A percentile compares a stretch with the other conserved stretches of the same genome.
Conservation (phyloP, 257 asterid genomes). For the Solanum peruvianum region DNA sequence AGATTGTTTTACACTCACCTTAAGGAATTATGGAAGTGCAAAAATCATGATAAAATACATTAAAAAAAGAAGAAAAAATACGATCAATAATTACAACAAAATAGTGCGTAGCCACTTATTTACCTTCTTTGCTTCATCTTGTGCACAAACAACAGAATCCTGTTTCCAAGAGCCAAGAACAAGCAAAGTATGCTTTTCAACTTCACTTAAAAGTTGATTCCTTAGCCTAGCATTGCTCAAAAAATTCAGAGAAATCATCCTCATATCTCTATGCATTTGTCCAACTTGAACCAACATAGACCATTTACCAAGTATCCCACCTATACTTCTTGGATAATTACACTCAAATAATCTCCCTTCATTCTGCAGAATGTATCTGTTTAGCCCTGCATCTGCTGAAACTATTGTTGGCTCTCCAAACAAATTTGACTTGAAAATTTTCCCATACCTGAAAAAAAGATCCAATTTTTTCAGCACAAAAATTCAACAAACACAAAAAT, state of each 20-base stretch:
- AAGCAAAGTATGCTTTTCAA: conserved; percentile 64
- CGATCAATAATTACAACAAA: neutral
- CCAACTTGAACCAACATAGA: conserved; percentile 91
- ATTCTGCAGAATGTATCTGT: conserved; percentile 59
- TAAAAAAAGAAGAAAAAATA: neutral
- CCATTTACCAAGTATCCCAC: conserved; percentile 95
- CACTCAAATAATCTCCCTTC: conserved; percentile 70
- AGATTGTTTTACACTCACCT: neutral
- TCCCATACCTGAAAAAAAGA: conserved; percentile 49
- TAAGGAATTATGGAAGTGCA: neutral
- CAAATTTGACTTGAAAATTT: conserved; percentile 72
- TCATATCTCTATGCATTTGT: conserved; percentile 89
- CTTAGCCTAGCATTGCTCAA: conserved; percentile 65
- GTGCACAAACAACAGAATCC: conserved; percentile 48
- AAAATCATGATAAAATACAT: neutral
- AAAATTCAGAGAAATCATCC: conserved; percentile 72
- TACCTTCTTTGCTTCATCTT: conserved; percentile 91
- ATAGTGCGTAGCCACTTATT: neutral
- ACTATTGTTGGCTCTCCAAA: conserved; percentile 77
- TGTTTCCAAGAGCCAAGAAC: conserved; percentile 57
- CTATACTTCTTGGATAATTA: conserved; percentile 86
- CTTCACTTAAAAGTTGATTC: conserved; percentile 57
- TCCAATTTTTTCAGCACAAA: neutral
- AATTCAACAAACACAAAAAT: neutral
- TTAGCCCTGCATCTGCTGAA: conserved; percentile 76